Conservation (phyloP, 2,329 filamentous ascomycete genomes). For the Cordyceps fumosorosea region DNA sequence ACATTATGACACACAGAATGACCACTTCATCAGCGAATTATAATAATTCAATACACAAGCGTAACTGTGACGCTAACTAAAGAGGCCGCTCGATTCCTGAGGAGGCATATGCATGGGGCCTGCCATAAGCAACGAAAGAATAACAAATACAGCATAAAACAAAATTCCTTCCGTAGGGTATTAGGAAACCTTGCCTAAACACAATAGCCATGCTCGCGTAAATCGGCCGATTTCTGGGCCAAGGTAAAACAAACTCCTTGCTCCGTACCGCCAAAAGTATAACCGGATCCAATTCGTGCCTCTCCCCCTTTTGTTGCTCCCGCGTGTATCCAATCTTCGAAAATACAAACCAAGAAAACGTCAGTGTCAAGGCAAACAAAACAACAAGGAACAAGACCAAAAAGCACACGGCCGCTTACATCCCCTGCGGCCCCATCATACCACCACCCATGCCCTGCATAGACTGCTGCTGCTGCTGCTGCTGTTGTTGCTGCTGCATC, state of each 20-base stretch:
- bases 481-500: slow-evolving; percentile 27
- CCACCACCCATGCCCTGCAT: slow-evolving; percentile 51
- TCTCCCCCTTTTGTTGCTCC: slow-evolving; percentile 10
- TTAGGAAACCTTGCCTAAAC: slow-evolving; percentile 11
- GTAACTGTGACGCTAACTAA: neutral
- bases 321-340: slow-evolving; percentile 4
- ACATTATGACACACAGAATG: neutral
- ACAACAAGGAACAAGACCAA: neutral
- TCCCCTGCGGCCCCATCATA: slow-evolving; percentile 47
- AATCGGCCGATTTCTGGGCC: neutral
- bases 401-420: slow-evolving; percentile 25
- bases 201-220: slow-evolving; percentile 12
- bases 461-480: slow-evolving; percentile 29
- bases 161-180: slow-evolving; percentile 12
- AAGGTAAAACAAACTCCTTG: slow-evolving; percentile 5
- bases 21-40: neutral
- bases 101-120: neutral
- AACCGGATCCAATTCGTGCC: neutral
- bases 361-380: neutral
- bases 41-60: neutral
- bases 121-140: neutral
- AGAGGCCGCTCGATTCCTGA: neutral
- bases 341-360: neutral
- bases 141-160: neutral
- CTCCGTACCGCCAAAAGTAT: slow-evolving; percentile 1